Evolutionary conservation across 768 basidiomycete genomes (phyloP).

Genomic region (Pleurotus sapidus): DNA sequence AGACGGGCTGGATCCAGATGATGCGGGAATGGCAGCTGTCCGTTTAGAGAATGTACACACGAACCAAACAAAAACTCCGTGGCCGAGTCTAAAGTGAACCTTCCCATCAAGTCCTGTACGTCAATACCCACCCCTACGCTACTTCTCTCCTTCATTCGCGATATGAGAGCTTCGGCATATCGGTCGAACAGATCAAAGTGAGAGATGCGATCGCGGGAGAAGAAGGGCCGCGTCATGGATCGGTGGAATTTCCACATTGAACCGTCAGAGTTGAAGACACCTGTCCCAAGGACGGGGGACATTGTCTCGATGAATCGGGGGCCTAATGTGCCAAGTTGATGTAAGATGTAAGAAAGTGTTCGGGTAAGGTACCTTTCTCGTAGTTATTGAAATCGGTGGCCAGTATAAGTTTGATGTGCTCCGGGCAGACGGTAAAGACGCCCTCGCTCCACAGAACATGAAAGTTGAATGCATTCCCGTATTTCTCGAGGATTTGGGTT

Average conservation of each 20-base stretch:
- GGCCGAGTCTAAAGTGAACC: slow-evolving; percentile 66
- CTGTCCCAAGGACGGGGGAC: slow-evolving; percentile 53
- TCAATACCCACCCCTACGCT: slow-evolving; percentile 51
- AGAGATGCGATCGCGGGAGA: slow-evolving; percentile 55
- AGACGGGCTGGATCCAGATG: slow-evolving; percentile 28
- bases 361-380: slow-evolving; percentile 10
- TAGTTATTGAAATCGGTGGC: slow-evolving; percentile 15
- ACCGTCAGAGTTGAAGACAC: slow-evolving; percentile 72
- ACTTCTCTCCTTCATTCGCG: slow-evolving; percentile 44
- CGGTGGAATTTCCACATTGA: slow-evolving; percentile 61
- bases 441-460: slow-evolving; percentile 38
- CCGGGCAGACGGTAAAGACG: slow-evolving; percentile 11
- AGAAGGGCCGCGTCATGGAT: slow-evolving; percentile 64
- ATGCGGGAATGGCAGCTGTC: slow-evolving; percentile 51
- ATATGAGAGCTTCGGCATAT: slow-evolving; percentile 42
- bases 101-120: slow-evolving; percentile 59
- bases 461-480: slow-evolving; percentile 43
- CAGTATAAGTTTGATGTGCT: slow-evolving; percentile 15
- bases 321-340: background rate
- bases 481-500: slow-evolving; percentile 24
- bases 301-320: slow-evolving; percentile 35
- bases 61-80: slow-evolving; percentile 65
- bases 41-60: slow-evolving; percentile 50
- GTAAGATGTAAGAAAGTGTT: background rate
- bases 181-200: slow-evolving; percentile 62